Base-by-base conservation (phyloP, 331 rosid genomes). In the Malus hybrid region DNA sequence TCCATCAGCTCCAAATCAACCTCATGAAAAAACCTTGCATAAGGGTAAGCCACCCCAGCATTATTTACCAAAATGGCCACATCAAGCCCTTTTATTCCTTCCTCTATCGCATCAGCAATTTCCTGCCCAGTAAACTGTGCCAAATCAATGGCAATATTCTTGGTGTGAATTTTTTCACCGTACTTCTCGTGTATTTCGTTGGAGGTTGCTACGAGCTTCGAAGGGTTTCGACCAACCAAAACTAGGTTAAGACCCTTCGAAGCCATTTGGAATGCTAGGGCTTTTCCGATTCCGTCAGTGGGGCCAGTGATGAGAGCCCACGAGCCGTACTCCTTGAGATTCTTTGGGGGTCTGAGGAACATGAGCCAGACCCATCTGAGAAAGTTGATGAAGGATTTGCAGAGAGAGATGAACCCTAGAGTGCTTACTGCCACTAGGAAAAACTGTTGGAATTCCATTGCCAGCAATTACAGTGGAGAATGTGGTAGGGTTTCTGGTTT, bases 231-330 rank as follows among this genome's bases (percentile, higher is more conserved):
- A 9, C 78, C 81, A 6, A 81, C 65, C 67, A 81, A 50, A 46
- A 65, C 80, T 0, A 81, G 62, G 65, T 76, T 76, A 9, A 81
- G 81, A 48, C 75, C 81, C 78, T 42, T 67, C 0, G 84, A 76
- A 12, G 84, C 84, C 39, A 81, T 65, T 33, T 81, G 62, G 14
- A 81, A 65, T 7, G 84, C 84, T 3, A 81, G 64, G 70, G 84
- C 70, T 76, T 76, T 81, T 54, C 81, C 84, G 5, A 81, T 81
- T 16, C 84, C 81, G 56, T 46, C 84, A 3, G 81, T 71, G 42
- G 84, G 42, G 54, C 81, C 84, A 3, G 84, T 81, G 73, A 76
- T 32, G 28, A 76, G 14, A 3, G 71, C 81, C 84, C 84, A 76
- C 3, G 84, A 42, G 34, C 84, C 81, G 5, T 81, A 81, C 10